phyloP scores from a whole-genome alignment of 441 rosid genomes.

The Croton laevigatus region DNA sequence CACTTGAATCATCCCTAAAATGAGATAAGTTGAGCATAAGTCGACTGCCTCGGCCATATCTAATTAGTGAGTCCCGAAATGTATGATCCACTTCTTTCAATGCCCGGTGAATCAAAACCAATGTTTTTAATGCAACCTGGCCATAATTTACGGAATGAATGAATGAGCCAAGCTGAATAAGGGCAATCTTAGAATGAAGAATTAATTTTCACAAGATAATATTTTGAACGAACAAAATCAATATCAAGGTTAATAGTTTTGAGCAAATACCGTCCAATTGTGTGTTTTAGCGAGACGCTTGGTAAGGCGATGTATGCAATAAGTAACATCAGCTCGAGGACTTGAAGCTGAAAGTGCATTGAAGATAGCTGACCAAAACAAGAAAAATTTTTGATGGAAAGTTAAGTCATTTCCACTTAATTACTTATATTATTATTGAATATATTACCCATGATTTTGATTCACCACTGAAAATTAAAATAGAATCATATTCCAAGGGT shows the following conservation, averaged over 20 bases:
- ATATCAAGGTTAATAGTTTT: background rate
- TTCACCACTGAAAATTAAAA: no score
- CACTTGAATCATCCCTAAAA: conserved; percentile 43
- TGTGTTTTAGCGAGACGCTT: conserved; percentile 46
- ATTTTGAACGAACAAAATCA: background rate
- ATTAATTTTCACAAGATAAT: background rate
- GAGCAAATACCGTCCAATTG: conserved; percentile 36
- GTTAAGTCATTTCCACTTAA: no score
- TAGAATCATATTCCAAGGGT: no score
- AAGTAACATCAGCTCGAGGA: conserved; percentile 31
- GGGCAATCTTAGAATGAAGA: background rate
- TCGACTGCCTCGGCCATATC: conserved; percentile 19
- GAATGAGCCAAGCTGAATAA: background rate
- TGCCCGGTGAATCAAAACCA: conserved; percentile 43
- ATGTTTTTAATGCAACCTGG: conserved; percentile 51
- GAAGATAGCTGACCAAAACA: conserved; percentile 34
- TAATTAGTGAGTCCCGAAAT: conserved; percentile 34
- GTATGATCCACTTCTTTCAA: conserved; percentile 36
- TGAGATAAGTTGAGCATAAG: conserved; percentile 33
- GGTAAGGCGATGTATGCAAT: conserved; percentile 35
- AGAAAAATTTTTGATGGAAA: background rate
- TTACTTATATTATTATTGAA: background rate
- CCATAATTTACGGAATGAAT: background rate
- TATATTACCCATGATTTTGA: no score
- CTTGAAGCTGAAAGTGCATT: conserved; percentile 33